Evolutionary conservation across 306 rosid species (phyloP).

Genomic region (Cyclanthera cordifolia): DNA sequence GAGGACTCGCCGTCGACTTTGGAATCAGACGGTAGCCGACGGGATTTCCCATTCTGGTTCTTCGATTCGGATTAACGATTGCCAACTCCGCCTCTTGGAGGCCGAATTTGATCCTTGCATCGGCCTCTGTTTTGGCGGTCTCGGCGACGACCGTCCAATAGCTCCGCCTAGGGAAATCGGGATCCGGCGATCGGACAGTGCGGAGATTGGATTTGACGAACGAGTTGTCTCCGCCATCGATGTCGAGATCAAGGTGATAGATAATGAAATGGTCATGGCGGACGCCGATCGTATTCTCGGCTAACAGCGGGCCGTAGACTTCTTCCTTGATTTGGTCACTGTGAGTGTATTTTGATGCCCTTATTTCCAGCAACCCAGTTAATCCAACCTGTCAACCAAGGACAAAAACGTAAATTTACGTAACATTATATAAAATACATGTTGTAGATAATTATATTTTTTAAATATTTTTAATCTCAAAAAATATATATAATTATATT

Average conservation of each 20-base stretch:
- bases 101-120: neutral
- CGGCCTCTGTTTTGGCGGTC: neutral
- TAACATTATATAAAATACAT: too few relatives aligned
- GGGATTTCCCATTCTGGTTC: constrained; percentile 25
- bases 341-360: neutral
- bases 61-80: constrained; percentile 20
- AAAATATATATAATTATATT: too few relatives aligned
- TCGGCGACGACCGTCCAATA: constrained; percentile 8
- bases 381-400: neutral
- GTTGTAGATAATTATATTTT: too few relatives aligned
- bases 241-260: constrained; percentile 45
- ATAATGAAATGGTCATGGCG: constrained; percentile 52
- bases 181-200: neutral
- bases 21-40: constrained; percentile 43
- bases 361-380: neutral
- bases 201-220: constrained; percentile 25
- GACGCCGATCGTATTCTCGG: constrained; percentile 36
- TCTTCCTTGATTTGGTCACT: constrained; percentile 13
- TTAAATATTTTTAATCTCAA: too few relatives aligned
- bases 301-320: constrained; percentile 31
- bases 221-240: constrained; percentile 42
- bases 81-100: neutral
- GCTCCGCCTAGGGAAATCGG: neutral
- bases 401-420: neutral
- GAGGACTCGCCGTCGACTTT: constrained; percentile 18